phyloP scores from a whole-genome alignment of 495 filamentous ascomycete species.

The Monascus purpureus region DNA sequence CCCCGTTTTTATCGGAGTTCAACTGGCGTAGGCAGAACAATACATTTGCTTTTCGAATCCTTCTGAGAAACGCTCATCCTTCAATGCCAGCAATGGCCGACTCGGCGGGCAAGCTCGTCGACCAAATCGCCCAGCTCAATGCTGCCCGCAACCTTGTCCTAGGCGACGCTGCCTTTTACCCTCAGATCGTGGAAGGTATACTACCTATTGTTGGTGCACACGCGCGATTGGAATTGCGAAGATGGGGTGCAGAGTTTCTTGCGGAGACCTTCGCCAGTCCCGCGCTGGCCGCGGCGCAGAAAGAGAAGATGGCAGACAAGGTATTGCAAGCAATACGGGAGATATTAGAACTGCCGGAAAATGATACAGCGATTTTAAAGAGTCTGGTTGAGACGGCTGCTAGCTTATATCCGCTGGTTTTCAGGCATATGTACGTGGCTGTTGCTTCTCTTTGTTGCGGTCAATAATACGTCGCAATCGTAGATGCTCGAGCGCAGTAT shows the following conservation, averaged over 20 bases:
- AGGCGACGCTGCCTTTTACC: slow-evolving; percentile 69
- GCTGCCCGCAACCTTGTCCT: slow-evolving; percentile 78
- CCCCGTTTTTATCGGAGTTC: no score
- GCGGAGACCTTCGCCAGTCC: slow-evolving; percentile 92
- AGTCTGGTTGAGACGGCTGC: slow-evolving; percentile 72
- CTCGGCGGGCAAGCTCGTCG: slow-evolving; percentile 39
- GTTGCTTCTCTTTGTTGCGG: slow-evolving; percentile 1
- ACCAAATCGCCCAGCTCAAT: slow-evolving; percentile 74
- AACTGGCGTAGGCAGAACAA: background rate
- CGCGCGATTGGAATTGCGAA: slow-evolving; percentile 59
- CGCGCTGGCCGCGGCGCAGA: slow-evolving; percentile 52
- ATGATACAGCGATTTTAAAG: slow-evolving; percentile 62
- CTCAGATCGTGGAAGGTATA: slow-evolving; percentile 77
- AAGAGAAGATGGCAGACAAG: slow-evolving; percentile 56
- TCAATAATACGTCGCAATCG: slow-evolving; percentile 4
- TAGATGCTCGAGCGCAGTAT: slow-evolving; percentile 4
- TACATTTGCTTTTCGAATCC: no score
- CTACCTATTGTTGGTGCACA: slow-evolving; percentile 75
- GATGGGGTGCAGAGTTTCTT: slow-evolving; percentile 95
- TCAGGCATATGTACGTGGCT: slow-evolving; percentile 80
- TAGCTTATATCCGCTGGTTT: slow-evolving; percentile 79
- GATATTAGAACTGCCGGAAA: slow-evolving; percentile 55
- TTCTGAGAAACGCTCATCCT: no score
- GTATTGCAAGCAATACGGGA: slow-evolving; percentile 63
- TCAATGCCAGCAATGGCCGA: slow-evolving; percentile 20